Evolutionary conservation across 805 yeast genomes (phyloP), one percentile per base, ranked within the genome.

Genomic region (Saturnispora ahearnii): DNA sequence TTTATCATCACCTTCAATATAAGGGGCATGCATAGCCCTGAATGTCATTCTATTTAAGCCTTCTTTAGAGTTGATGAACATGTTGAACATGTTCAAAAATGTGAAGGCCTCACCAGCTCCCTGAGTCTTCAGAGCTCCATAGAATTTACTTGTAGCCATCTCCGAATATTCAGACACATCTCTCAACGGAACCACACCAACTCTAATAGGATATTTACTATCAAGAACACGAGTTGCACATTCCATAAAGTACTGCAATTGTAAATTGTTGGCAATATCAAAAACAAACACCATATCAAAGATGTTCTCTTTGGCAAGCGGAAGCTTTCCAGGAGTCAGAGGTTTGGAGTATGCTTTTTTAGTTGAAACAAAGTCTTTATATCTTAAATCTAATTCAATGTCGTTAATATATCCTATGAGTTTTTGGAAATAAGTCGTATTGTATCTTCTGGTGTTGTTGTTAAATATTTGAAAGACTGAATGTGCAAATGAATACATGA

Each of bases 181-280:
- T 8, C 65, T 59, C 2, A 84, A 51, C 0, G 98, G 96, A n/a
- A 91, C 69, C 3, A 91, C 54, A 6, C 97, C 99, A 46, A 91
- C 60, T 63, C 90, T 84, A 55, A 89, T 84, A 0, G 96, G 87
- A 15, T 85, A 72, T 1, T 79, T 78, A 41, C 77, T 74, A 11
- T 73, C 70, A n/a, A 80, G 58, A 2, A 80, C 68, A 2, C 76
- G 63, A 26, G 73, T 70, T 2, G 82, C 58, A 32, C 80, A 68
- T 8, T 82, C 69, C 18, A 75, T 64, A 29, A 82, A 62, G 1
- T 74, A 77, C 15, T 68, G 61, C 18, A 82, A 57, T 51, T 85
- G 83, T 2, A 69, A 66, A 12, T 69, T 67, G 53, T 79, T 71
- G 2, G 81, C 67, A 21, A 88, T 68, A 55, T 82, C 81, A 11